These are phyloP conservation scores for Trametes sp. DNA, from an alignment of 1,284 basidiomycete genomes.

Conservation along the genomic window DNA sequence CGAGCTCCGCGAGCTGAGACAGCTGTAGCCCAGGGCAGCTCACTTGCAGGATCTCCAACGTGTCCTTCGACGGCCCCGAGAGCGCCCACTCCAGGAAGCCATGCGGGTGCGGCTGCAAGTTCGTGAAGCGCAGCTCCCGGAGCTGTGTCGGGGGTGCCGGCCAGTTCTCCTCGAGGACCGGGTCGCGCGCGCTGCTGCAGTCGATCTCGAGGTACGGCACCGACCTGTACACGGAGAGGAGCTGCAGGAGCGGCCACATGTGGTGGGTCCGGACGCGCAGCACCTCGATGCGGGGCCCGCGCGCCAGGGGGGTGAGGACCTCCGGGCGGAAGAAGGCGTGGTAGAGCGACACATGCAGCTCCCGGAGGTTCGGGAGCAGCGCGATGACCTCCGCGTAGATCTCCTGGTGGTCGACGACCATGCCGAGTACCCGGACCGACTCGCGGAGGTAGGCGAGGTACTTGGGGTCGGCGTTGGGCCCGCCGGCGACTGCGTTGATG, in stretches of 20 bases:
- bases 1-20: neutral
- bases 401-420: slow-evolving; percentile 12
- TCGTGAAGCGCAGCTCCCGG: slow-evolving; percentile 12
- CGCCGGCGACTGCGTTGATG: neutral
- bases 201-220: neutral
- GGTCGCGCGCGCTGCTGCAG: too few species aligned
- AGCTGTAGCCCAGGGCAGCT: neutral
- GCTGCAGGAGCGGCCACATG: slow-evolving; percentile 6
- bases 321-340: slow-evolving; percentile 13
- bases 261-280: slow-evolving; percentile 9
- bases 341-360: slow-evolving; percentile 6
- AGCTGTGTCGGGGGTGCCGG: neutral
- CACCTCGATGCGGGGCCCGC: neutral
- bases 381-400: slow-evolving; percentile 9
- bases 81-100: slow-evolving; percentile 12
- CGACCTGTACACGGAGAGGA: slow-evolving; percentile 2
- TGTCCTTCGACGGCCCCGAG: neutral
- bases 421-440: neutral
- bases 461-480: neutral
- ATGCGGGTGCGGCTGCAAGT: neutral
- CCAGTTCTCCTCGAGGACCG: neutral
- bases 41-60: slow-evolving; percentile 9
- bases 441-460: neutral
- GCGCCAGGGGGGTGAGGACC: slow-evolving; percentile 1
- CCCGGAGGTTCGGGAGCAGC: slow-evolving; percentile 2